These are phyloP conservation scores for Fusarium sublunatum DNA, from an alignment of 2,329 filamentous ascomycete species.

Conservation along the genomic window DNA sequence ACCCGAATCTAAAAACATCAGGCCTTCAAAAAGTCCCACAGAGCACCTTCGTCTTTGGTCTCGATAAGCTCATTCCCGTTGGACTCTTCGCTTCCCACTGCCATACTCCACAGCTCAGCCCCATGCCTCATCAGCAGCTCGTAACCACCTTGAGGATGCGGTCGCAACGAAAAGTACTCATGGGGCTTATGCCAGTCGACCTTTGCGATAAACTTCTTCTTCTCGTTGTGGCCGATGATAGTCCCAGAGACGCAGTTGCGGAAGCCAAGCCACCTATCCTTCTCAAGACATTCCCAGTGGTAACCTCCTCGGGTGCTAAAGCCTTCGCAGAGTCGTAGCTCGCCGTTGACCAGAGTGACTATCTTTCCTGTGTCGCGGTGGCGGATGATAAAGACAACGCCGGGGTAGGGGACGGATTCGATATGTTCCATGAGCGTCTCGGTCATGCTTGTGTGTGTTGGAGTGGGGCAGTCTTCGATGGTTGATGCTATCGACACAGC, in stretches of 20 bases:
- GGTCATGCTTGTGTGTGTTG: conserved; percentile 28
- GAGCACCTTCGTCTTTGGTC: conserved; percentile 44
- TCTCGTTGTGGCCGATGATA: conserved; percentile 50
- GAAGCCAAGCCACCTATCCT: conserved; percentile 54
- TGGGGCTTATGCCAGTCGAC: conserved; percentile 41
- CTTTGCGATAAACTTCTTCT: conserved; percentile 37
- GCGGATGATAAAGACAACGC: conserved; percentile 49
- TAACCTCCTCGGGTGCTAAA: conserved; percentile 37
- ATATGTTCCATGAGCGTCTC: conserved; percentile 7
- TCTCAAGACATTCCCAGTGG: conserved; percentile 54
- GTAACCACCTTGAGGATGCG: conserved; percentile 49
- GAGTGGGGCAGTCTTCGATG: conserved; percentile 27
- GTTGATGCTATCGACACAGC: conserved; percentile 39
- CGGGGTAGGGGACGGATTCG: conserved; percentile 43
- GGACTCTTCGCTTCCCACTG: conserved; percentile 2
- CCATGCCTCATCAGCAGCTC: conserved; percentile 47
- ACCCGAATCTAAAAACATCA: background rate
- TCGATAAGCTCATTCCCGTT: conserved; percentile 45
- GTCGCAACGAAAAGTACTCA: conserved; percentile 49
- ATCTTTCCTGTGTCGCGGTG: conserved; percentile 40
- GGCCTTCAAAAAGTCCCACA: conserved; percentile 46
- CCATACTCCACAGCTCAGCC: conserved; percentile 48
- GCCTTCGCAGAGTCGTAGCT: conserved; percentile 41
- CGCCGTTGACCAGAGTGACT: conserved; percentile 49
- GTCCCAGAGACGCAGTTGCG: conserved; percentile 49